These are phyloP conservation scores for Blastobotrys illinoisensis DNA, from an alignment of 1,139 yeast genomes.

Conservation along the genomic window DNA sequence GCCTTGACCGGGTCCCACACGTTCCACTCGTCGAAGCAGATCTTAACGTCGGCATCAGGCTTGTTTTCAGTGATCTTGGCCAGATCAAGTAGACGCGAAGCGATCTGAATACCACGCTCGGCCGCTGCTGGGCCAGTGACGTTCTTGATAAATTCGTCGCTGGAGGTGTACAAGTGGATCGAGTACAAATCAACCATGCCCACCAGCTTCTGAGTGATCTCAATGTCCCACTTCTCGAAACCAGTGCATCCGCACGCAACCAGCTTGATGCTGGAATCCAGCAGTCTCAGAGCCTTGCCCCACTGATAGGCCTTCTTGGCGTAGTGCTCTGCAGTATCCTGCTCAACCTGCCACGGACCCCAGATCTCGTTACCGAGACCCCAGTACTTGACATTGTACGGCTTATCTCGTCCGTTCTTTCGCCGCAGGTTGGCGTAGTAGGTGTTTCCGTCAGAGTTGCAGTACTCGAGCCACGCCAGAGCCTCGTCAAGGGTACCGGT, in stretches of 20 bases:
- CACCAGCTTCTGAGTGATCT: slow-evolving; percentile 28
- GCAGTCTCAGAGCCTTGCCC: slow-evolving; percentile 34
- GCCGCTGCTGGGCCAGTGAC: slow-evolving; percentile 34
- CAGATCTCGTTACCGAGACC: slow-evolving; percentile 36
- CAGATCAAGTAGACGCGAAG: slow-evolving; percentile 30
- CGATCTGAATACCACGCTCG: slow-evolving; percentile 31
- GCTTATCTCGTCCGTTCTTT: slow-evolving; percentile 33
- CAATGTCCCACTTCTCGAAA: slow-evolving; percentile 31
- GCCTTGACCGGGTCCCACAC: slow-evolving; percentile 37
- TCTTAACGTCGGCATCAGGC: slow-evolving; percentile 23
- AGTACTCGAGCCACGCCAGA: slow-evolving; percentile 35
- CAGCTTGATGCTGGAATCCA: slow-evolving; percentile 30
- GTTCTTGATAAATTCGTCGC: slow-evolving; percentile 29
- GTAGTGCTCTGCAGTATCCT: slow-evolving; percentile 31
- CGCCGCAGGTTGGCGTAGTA: slow-evolving; percentile 32
- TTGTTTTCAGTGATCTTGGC: slow-evolving; percentile 24
- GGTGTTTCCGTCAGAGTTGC: slow-evolving; percentile 32
- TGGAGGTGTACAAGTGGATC: slow-evolving; percentile 33
- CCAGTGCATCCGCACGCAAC: slow-evolving; percentile 34
- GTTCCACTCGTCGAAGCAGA: slow-evolving; percentile 38
- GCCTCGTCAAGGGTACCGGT: slow-evolving; percentile 37
- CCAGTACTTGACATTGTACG: slow-evolving; percentile 36
- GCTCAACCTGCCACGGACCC: slow-evolving; percentile 38
- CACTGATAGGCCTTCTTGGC: slow-evolving; percentile 32
- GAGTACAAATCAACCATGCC: slow-evolving; percentile 33